Percentiles rank a stretch among this genome's conserved stretches.
Conservation (phyloP, 2,329 filamentous ascomycete species). For the Phialophora verrucosa region DNA sequence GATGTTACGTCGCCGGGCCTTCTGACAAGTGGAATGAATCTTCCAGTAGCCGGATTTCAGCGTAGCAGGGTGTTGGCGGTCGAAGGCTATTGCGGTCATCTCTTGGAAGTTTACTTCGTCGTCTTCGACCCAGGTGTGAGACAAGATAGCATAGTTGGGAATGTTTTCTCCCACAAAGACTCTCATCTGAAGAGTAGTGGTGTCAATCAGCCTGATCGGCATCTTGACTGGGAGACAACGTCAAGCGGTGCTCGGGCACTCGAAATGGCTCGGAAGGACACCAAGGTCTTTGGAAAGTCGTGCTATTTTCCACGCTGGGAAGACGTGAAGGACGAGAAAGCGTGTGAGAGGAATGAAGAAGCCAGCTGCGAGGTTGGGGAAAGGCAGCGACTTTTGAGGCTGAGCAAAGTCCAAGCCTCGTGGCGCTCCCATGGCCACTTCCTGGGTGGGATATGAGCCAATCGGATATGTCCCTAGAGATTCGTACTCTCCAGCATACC, state of each 20-base stretch:
- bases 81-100: not conserved
- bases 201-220: conserved; percentile 16
- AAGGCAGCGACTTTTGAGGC: not conserved
- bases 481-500: too few species aligned
- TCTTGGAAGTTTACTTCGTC: conserved; percentile 20
- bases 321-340: not conserved
- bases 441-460: not conserved
- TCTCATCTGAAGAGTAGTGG: conserved; percentile 1
- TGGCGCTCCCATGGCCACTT: not conserved
- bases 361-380: not conserved
- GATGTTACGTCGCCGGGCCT: not conserved
- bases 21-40: not conserved
- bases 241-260: not conserved
- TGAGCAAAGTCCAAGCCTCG: not conserved
- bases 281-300: not conserved
- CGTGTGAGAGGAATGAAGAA: not conserved
- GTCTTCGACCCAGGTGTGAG: conserved; percentile 21
- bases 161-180: conserved; percentile 8
- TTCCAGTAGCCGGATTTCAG: conserved; percentile 2
- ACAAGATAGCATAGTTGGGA: conserved; percentile 23
- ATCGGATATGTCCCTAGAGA: not conserved
- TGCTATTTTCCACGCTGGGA: not conserved
- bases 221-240: not conserved
- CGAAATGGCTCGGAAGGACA: not conserved
- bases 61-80: not conserved